A percentile compares a stretch with the other conserved stretches of the same genome.
These are phyloP conservation scores for Saccharomyces hybrid DNA, from an alignment of 1,139 yeast genomes.

Conservation along the genomic window DNA sequence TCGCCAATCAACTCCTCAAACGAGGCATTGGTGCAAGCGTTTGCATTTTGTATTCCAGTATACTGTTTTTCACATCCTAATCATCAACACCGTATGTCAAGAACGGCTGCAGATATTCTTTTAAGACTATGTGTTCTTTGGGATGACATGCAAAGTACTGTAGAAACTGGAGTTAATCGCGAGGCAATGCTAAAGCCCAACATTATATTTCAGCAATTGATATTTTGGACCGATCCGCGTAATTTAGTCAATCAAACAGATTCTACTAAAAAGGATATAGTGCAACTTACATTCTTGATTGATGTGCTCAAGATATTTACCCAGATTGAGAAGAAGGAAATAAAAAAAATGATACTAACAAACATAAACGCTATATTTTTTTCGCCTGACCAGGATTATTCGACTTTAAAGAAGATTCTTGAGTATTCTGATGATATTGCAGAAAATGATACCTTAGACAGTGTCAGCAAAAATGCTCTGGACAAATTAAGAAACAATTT, in stretches of 20 bases:
- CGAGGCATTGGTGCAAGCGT: slow-evolving; percentile 66
- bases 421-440: slow-evolving; percentile 28
- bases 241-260: slow-evolving; percentile 50
- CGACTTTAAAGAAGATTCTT: slow-evolving; percentile 21
- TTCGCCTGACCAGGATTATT: slow-evolving; percentile 31
- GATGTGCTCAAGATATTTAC: slow-evolving; percentile 48
- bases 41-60: slow-evolving; percentile 85
- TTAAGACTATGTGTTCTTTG: slow-evolving; percentile 41
- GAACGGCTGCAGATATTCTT: slow-evolving; percentile 61
- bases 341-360: slow-evolving; percentile 48
- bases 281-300: slow-evolving; percentile 53
- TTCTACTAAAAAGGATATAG: slow-evolving; percentile 37
- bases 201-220: slow-evolving; percentile 63
- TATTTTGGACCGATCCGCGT: slow-evolving; percentile 81
- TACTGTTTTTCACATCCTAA: slow-evolving; percentile 70
- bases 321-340: slow-evolving; percentile 43
- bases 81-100: slow-evolving; percentile 64
- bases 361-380: slow-evolving; percentile 46
- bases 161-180: slow-evolving; percentile 31
- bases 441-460: slow-evolving; percentile 34
- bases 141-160: slow-evolving; percentile 33
- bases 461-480: slow-evolving; percentile 40
- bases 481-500: slow-evolving; percentile 36
- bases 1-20: slow-evolving; percentile 58
- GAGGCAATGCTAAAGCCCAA: slow-evolving; percentile 43